These are phyloP conservation scores for Naganishia sp. DNA, from an alignment of 1,284 basidiomycete genomes.

Conservation along the genomic window DNA sequence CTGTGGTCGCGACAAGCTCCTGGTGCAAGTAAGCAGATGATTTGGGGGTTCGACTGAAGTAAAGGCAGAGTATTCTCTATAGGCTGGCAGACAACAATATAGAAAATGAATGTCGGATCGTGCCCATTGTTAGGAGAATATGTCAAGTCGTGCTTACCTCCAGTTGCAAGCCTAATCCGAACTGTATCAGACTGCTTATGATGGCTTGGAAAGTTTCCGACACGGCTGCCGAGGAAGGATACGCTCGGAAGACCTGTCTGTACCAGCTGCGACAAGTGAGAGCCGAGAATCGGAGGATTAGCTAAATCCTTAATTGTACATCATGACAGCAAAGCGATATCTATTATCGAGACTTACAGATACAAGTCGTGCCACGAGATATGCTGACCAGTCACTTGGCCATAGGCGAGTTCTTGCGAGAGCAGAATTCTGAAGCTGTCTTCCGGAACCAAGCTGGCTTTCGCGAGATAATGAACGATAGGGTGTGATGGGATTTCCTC, in stretches of 20 bases:
- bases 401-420: conserved; percentile 10
- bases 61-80: conserved; percentile 6
- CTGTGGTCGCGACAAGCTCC: conserved; percentile 8
- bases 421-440: not conserved
- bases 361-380: conserved; percentile 11
- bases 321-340: not conserved
- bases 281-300: not conserved
- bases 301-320: too few species aligned
- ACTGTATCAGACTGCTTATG: conserved; percentile 1
- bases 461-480: conserved; percentile 10
- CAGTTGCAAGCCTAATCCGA: not conserved
- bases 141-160: not conserved
- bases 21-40: conserved; percentile 10
- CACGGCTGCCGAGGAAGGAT: not conserved
- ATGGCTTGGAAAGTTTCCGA: conserved; percentile 9
- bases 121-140: not conserved
- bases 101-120: not conserved
- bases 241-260: conserved; percentile 15
- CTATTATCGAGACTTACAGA: conserved; percentile 3
- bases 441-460: conserved; percentile 20
- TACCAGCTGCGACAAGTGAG: not conserved
- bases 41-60: conserved; percentile 4
- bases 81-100: not conserved
- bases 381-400: conserved; percentile 2
- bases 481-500: conserved; percentile 12